Conservation (phyloP, 1,139 yeast species). For the Kodamaea derodonti region DNA sequence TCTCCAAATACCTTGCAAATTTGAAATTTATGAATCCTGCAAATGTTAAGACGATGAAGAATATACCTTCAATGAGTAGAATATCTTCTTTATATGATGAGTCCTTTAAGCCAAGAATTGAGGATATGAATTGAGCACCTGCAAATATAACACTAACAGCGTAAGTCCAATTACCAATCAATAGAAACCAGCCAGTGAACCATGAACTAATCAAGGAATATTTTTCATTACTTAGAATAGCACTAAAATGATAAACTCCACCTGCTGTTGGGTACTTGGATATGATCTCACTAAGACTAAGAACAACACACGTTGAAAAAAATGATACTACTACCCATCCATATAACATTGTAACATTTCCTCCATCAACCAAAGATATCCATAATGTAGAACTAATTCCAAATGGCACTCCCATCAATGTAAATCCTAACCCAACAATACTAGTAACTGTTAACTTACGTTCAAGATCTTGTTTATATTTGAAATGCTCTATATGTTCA, state of each 20-base stretch:
- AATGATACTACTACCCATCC: conserved; percentile 67
- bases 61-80: conserved; percentile 53
- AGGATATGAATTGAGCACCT: conserved; percentile 67
- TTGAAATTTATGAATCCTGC: conserved; percentile 62
- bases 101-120: conserved; percentile 60
- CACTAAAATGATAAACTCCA: conserved; percentile 72
- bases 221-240: conserved; percentile 56
- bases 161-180: conserved; percentile 75
- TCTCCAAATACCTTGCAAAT: conserved; percentile 56
- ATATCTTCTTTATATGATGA: conserved; percentile 56
- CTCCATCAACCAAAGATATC: conserved; percentile 68
- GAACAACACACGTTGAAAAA: conserved; percentile 58
- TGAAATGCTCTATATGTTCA: conserved; percentile 65
- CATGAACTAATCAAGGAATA: conserved; percentile 58
- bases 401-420: conserved; percentile 75
- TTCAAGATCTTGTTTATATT: conserved; percentile 65
- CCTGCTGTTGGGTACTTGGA: conserved; percentile 75
- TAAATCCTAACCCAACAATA: conserved; percentile 69
- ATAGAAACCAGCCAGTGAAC: conserved; percentile 73
- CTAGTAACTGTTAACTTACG: conserved; percentile 64
- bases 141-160: conserved; percentile 69
- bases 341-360: conserved; percentile 64
- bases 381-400: conserved; percentile 70
- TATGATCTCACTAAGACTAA: conserved; percentile 67
- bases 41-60: conserved; percentile 49